Conservation (phyloP, 306 rosid species). For the Phaseolus lunatus region DNA sequence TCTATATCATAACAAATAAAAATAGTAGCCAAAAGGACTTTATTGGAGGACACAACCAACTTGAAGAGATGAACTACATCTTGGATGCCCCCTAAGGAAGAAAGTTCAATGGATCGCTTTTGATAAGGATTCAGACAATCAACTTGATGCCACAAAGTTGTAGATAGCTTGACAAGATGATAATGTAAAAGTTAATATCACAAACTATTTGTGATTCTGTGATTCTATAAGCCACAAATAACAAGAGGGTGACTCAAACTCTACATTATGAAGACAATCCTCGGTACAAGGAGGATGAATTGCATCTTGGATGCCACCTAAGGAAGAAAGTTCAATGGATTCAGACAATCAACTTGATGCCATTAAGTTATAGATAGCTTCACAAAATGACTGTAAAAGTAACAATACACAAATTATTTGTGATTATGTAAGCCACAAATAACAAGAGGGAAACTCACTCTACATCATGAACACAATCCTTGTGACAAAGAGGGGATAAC, state of each 20-base stretch:
- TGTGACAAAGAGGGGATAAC: constrained; percentile 14
- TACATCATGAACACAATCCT: constrained; percentile 16
- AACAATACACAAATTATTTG: neutral
- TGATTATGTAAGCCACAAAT: constrained; percentile 26
- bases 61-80: neutral
- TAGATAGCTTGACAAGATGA: neutral
- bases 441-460: constrained; percentile 26
- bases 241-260: constrained; percentile 24
- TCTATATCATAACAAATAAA: neutral
- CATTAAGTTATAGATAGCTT: neutral
- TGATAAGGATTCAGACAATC: neutral
- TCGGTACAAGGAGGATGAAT: neutral
- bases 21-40: neutral
- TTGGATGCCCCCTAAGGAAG: neutral
- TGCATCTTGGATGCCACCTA: neutral
- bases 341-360: constrained; percentile 5
- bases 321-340: neutral
- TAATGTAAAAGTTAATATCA: constrained; percentile 11
- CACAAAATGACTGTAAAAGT: constrained; percentile 14
- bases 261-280: constrained; percentile 12
- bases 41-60: neutral
- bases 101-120: neutral
- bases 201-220: constrained; percentile 11
- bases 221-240: constrained; percentile 20
- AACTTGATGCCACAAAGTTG: neutral